Base-by-base conservation (phyloP, 2,329 filamentous ascomycete genomes). In the Aspergillus melleus region DNA sequence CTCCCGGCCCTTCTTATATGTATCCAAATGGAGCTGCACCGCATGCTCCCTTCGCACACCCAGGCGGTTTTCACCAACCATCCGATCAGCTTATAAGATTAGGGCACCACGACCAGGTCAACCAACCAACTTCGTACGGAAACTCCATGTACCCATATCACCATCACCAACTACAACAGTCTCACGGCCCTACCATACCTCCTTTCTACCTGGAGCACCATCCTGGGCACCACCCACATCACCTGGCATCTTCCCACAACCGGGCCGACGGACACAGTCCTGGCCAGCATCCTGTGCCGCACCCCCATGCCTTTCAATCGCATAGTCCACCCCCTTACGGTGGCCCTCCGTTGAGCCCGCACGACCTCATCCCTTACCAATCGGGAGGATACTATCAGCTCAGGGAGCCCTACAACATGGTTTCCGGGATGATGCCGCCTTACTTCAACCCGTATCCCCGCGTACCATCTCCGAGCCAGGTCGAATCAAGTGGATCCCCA, bases 341-440 rank as follows among this genome's bases (percentile, higher is more conserved):
- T 2, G 70, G 63, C 4, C 64, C 72, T 36, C 72, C 76, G 8
- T 70, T 75, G 55, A 66, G 64, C 14, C 63, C 69, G 4, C 72
- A 76, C 20, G 77, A 79, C 22, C 63, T 80, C 52, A 69, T 79
- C 50, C 72, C 74, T 16, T 80, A 76, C 59, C 68, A 69, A 36
- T 60, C 68, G 47, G 67, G 68, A 24, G 67, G 66, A 9, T 77
- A 74, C 59, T 73, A 73, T 49, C 72, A 72, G 19, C 74, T 72
- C 65, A 71, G 71, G 46, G 74, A 72, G 49, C 70, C 69, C 16
- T 78, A 71, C 61, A 64, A 63, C 22, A 68, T 75, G 61, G 69
- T 73, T 14, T 70, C 71, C 3, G 70, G 72, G 11, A 74, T 77
- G 72, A 68, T 74, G 29, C 71, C 70, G 14, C 72, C 69, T 1